Evolutionary conservation across 2,329 filamentous ascomycete species (phyloP).

Genomic region (Penicillium verrucosum): DNA sequence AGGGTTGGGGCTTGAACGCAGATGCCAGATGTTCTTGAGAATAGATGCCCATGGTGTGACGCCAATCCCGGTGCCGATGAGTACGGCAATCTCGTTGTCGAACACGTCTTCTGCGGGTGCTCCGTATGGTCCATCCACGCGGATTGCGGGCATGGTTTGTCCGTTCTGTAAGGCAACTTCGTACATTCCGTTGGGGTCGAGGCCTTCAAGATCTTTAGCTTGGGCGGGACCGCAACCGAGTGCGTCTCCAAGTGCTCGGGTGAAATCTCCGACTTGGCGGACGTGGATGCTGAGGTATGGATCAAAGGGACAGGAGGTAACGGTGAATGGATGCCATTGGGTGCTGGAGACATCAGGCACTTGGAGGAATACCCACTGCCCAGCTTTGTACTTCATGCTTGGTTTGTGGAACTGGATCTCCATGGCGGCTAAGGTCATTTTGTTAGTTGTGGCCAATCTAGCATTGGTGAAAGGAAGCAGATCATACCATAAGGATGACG

Average conservation of each 20-base stretch:
- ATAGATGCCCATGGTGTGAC: slow-evolving; percentile 86
- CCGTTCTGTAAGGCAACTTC: slow-evolving; percentile 93
- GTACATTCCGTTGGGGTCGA: slow-evolving; percentile 96
- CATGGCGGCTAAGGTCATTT: slow-evolving; percentile 67
- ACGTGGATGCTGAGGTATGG: slow-evolving; percentile 93
- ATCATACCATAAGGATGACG: slow-evolving; percentile 84
- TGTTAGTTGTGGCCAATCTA: neutral
- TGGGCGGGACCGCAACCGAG: slow-evolving; percentile 88
- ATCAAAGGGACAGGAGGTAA: slow-evolving; percentile 95
- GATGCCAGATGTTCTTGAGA: slow-evolving; percentile 97
- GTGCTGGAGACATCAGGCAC: slow-evolving; percentile 81
- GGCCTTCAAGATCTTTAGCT: slow-evolving; percentile 81
- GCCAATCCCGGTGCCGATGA: slow-evolving; percentile 80
- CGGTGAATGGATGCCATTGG: slow-evolving; percentile 99
- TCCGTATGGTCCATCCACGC: slow-evolving; percentile 93
- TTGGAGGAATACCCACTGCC: slow-evolving; percentile 97
- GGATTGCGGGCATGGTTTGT: slow-evolving; percentile 82
- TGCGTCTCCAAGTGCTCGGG: slow-evolving; percentile 85
- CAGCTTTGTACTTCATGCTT: slow-evolving; percentile 95
- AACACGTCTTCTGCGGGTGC: slow-evolving; percentile 97
- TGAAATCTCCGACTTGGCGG: slow-evolving; percentile 95
- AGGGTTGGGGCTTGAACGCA: slow-evolving; percentile 84
- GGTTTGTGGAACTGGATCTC: slow-evolving; percentile 97
- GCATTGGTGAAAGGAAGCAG: neutral
- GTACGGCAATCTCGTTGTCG: slow-evolving; percentile 76